A percentile compares a stretch with the other conserved stretches of the same genome.
These are phyloP conservation scores for Rhizophora apiculata DNA, from an alignment of 345 rosid genomes.

Conservation along the genomic window DNA sequence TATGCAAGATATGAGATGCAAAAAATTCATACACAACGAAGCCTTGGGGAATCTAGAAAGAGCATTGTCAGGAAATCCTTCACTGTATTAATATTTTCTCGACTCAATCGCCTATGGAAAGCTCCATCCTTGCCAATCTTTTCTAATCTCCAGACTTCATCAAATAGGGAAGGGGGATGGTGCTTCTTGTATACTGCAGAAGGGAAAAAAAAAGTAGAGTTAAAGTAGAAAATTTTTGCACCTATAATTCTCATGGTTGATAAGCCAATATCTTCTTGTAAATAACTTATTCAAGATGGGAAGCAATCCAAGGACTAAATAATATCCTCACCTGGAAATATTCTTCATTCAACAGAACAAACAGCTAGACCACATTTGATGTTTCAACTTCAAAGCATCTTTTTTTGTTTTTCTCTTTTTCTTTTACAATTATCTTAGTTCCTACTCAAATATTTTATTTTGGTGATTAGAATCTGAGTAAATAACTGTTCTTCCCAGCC, in stretches of 20 bases:
- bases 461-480: no score
- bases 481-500: no score
- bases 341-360: no score
- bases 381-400: no score
- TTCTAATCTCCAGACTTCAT: conserved; percentile 97
- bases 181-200: conserved; percentile 91
- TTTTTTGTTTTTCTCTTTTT: no score
- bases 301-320: no score
- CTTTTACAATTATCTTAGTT: no score
- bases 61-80: conserved; percentile 80
- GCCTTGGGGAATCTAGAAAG: conserved; percentile 61
- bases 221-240: not conserved
- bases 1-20: not conserved
- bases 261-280: conserved; percentile 1
- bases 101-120: conserved; percentile 75
- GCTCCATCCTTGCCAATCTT: conserved; percentile 99
- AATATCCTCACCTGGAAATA: no score
- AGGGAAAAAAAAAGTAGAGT: conserved; percentile 9
- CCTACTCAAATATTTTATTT: no score
- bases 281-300: not conserved
- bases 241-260: conserved; percentile 6
- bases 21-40: conserved; percentile 57
- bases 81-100: conserved; percentile 65
- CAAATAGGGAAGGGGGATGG: conserved; percentile 79
- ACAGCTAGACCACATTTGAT: no score